phyloP scores from a whole-genome alignment of 768 basidiomycete species.

The Podaxis carcinomalis region DNA sequence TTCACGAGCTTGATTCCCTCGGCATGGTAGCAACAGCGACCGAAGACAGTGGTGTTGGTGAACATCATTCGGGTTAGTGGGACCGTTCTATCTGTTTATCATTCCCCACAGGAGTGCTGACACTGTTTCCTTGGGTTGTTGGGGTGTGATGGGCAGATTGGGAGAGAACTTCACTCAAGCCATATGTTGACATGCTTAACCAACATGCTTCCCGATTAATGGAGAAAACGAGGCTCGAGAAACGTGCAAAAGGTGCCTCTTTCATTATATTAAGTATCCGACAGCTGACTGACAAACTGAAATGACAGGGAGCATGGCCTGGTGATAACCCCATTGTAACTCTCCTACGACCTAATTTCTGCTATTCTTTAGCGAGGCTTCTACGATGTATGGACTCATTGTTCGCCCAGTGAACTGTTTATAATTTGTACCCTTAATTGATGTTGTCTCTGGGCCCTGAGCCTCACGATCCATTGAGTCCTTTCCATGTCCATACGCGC shows the following conservation, averaged over 20 bases:
- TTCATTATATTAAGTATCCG: neutral
- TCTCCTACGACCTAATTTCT: neutral
- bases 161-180: slow-evolving; percentile 82
- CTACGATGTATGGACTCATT: neutral
- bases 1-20: slow-evolving; percentile 57
- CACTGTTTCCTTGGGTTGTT: neutral
- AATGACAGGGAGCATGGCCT: slow-evolving; percentile 4
- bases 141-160: slow-evolving; percentile 47
- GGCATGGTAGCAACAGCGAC: slow-evolving; percentile 24
- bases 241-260: slow-evolving; percentile 37
- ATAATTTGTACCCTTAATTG: neutral
- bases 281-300: neutral
- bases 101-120: slow-evolving; percentile 8
- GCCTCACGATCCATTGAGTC: neutral
- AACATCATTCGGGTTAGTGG: slow-evolving; percentile 47
- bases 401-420: neutral
- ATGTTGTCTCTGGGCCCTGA: neutral
- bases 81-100: neutral
- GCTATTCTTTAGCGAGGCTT: neutral
- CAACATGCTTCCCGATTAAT: slow-evolving; percentile 57
- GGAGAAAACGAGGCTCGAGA: slow-evolving; percentile 49
- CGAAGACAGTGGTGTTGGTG: slow-evolving; percentile 14
- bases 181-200: slow-evolving; percentile 88
- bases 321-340: neutral
- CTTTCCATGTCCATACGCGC: neutral